Conservation (phyloP, 202 grass and related monocot species). For the Digitaria exilis region DNA sequence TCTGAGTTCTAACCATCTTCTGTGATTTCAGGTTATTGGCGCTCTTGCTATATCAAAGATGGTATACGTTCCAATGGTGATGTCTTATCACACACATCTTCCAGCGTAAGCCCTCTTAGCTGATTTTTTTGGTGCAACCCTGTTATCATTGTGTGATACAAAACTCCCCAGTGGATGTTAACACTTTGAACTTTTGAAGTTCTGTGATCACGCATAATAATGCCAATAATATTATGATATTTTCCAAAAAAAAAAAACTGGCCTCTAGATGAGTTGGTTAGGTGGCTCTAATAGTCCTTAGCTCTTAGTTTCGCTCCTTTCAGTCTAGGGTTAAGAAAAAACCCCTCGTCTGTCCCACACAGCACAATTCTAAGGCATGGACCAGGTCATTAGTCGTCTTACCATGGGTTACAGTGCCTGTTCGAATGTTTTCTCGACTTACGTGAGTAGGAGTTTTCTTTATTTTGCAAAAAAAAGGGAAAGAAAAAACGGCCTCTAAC, state of each 20-base stretch:
- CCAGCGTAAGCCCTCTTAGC: slow-evolving; percentile 64
- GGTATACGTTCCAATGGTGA: slow-evolving; percentile 78
- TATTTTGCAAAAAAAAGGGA: background rate
- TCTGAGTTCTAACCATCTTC: background rate
- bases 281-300: too few species aligned
- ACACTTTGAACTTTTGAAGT: background rate
- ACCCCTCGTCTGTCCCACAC: too few species aligned
- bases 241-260: background rate
- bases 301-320: too few species aligned
- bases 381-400: too few species aligned
- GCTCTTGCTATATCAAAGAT: slow-evolving; percentile 86
- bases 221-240: background rate
- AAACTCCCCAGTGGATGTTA: background rate
- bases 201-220: background rate
- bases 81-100: slow-evolving; percentile 99
- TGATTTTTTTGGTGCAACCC: background rate
- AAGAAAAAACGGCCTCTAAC: background rate
- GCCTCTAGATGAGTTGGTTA: background rate
- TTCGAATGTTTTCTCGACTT: too few species aligned
- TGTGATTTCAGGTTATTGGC: slow-evolving; percentile 74
- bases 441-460: too few species aligned
- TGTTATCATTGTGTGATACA: background rate
- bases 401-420: too few species aligned
- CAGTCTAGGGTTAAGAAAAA: too few species aligned
- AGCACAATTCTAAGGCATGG: too few species aligned